Percentiles rank a stretch among this genome's conserved stretches.
These are phyloP conservation scores for Takakia lepidozioides DNA, from an alignment of 225 moss, liverwort and hornwort species.

Conservation along the genomic window DNA sequence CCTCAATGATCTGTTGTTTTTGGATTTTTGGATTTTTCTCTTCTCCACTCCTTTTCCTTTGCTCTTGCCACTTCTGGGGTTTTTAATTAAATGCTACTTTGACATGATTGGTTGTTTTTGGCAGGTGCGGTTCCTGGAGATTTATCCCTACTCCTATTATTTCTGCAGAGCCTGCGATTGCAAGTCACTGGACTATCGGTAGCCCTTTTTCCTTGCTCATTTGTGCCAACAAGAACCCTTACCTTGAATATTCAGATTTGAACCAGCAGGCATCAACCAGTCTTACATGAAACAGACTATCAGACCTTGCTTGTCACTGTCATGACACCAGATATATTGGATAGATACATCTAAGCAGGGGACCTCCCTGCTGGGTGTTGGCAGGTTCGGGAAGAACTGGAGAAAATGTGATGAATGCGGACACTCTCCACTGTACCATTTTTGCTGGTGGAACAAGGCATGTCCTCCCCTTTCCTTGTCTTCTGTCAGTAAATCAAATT, in stretches of 20 bases:
- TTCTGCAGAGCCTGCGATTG: constrained; percentile 59
- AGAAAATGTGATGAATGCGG: constrained; percentile 46
- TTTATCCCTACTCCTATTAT: constrained; percentile 56
- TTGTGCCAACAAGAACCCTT: too few species aligned
- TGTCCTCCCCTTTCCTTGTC: neutral
- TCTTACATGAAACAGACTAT: too few species aligned
- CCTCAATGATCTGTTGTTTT: neutral
- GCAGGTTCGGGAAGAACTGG: constrained; percentile 20
- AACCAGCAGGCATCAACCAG: too few species aligned
- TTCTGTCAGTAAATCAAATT: too few species aligned
- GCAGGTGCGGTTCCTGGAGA: constrained; percentile 54
- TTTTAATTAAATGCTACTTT: neutral
- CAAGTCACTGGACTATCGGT: constrained; percentile 54
- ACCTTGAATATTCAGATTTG: too few species aligned
- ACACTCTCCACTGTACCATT: constrained; percentile 42
- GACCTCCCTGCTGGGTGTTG: too few species aligned
- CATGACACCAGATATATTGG: too few species aligned
- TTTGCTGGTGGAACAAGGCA: constrained; percentile 74
- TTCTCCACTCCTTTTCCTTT: neutral
- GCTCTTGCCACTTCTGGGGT: neutral
- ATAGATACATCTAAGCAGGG: too few species aligned
- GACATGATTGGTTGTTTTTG: neutral
- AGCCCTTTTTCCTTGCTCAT: constrained; percentile 6
- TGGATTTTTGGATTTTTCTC: neutral
- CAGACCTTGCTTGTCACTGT: too few species aligned